Evolutionary conservation across 2,329 filamentous ascomycete genomes (phyloP).

Genomic region (Paramyrothecium sp.): DNA sequence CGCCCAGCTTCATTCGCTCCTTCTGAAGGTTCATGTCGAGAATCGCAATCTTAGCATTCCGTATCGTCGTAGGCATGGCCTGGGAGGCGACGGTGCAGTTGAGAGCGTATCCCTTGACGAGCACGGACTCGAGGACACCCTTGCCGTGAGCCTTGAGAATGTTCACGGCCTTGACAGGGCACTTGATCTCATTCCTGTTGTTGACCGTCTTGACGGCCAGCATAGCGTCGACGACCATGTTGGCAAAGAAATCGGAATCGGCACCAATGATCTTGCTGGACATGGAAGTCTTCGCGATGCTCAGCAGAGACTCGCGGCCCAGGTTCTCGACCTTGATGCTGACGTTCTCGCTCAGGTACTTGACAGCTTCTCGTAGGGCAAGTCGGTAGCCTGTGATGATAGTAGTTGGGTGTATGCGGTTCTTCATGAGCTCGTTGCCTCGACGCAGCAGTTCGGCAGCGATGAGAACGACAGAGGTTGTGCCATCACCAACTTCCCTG

Average conservation of each 20-base stretch:
- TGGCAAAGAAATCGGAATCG: conserved; percentile 94
- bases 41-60: conserved; percentile 93
- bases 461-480: conserved; percentile 95
- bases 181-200: conserved; percentile 87
- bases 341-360: conserved; percentile 99
- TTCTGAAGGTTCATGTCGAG: conserved; percentile 99
- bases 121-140: conserved; percentile 79
- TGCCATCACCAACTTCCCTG: conserved; percentile 98
- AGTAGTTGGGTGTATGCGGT: conserved; percentile 98
- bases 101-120: conserved; percentile 94
- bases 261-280: conserved; percentile 97
- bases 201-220: conserved; percentile 91
- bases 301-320: conserved; percentile 85
- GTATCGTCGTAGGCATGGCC: conserved; percentile 91
- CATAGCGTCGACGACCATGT: conserved; percentile 95
- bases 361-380: conserved; percentile 91
- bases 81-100: conserved; percentile 99
- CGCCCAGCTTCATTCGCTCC: conserved; percentile 98
- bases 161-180: conserved; percentile 98
- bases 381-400: conserved; percentile 98
- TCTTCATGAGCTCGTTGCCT: conserved; percentile 98
- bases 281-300: conserved; percentile 98
- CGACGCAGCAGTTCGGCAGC: conserved; percentile 90
- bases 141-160: conserved; percentile 98
- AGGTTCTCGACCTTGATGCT: conserved; percentile 92